A percentile compares a stretch with the other conserved stretches of the same genome.
These are phyloP conservation scores for Jasminum sambac DNA, from an alignment of 257 asterid genomes.

Conservation along the genomic window DNA sequence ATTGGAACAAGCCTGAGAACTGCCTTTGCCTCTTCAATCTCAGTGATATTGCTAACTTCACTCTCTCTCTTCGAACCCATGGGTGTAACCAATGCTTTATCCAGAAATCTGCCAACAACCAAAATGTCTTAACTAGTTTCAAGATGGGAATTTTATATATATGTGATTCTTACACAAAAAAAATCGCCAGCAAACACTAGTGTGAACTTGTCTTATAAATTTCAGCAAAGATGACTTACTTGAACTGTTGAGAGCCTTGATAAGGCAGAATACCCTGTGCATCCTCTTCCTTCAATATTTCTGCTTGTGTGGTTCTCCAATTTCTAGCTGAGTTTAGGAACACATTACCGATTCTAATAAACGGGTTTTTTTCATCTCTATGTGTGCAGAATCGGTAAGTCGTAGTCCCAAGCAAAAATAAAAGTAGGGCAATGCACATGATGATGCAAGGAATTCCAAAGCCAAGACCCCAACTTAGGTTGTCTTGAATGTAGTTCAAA, in stretches of 20 bases:
- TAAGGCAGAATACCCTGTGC: not conserved
- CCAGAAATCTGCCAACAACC: conserved; percentile 25
- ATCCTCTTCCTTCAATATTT: conserved; percentile 21
- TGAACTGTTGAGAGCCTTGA: conserved; percentile 1
- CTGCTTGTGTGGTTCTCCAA: conserved; percentile 17
- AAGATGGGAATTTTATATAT: too few species aligned
- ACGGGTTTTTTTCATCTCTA: conserved; percentile 5
- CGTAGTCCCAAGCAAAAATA: conserved; percentile 17
- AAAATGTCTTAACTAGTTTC: not conserved
- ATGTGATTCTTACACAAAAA: too few species aligned
- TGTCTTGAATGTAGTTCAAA: conserved; percentile 30
- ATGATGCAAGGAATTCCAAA: conserved; percentile 28
- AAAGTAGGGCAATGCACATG: conserved; percentile 16
- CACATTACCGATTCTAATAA: conserved; percentile 33
- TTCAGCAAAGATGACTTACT: not conserved
- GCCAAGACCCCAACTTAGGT: conserved; percentile 29
- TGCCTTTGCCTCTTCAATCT: conserved; percentile 31
- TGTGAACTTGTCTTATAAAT: too few species aligned
- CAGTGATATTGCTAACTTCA: conserved; percentile 17
- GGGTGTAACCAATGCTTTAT: conserved; percentile 30
- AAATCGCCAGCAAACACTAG: too few species aligned
- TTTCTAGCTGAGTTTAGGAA: conserved; percentile 31
- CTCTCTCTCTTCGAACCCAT: conserved; percentile 14
- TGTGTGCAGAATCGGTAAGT: conserved; percentile 20
- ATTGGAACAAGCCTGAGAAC: conserved; percentile 36